phyloP scores from a whole-genome alignment of 768 basidiomycete species.

The Boletus eberwhitei region DNA sequence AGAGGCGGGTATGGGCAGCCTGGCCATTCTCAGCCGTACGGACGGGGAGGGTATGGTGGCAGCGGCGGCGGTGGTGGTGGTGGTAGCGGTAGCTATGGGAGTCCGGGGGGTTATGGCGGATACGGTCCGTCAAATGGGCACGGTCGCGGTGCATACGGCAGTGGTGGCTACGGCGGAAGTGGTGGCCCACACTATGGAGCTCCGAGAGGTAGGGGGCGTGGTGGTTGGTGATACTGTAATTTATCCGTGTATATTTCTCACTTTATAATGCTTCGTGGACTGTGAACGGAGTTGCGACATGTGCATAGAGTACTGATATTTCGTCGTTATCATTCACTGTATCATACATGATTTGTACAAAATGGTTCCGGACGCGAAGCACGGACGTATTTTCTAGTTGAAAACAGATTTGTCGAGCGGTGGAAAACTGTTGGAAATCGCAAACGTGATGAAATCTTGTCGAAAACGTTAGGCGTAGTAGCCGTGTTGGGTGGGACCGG shows the following conservation, averaged over 20 bases:
- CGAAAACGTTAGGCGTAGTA: conserved; percentile 22
- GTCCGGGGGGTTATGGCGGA: conserved; percentile 31
- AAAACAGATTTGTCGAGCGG: not conserved
- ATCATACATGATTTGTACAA: conserved; percentile 17
- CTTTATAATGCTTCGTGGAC: conserved; percentile 6
- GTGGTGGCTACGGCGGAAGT: conserved; percentile 15
- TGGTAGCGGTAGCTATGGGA: not conserved
- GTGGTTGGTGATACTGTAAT: conserved; percentile 39
- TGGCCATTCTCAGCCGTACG: conserved; percentile 19
- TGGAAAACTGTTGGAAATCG: not conserved
- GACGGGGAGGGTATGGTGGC: conserved; percentile 27
- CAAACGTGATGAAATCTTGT: not conserved
- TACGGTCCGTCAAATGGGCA: conserved; percentile 27
- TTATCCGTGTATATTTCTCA: conserved; percentile 21
- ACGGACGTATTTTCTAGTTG: not conserved
- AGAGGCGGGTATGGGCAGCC: conserved; percentile 27
- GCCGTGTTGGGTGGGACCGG: conserved; percentile 25
- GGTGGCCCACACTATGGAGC: conserved; percentile 22
- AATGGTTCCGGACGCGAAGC: not conserved
- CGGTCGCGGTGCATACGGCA: conserved; percentile 41
- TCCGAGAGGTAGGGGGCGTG: conserved; percentile 49
- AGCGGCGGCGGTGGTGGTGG: not conserved
- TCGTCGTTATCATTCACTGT: conserved; percentile 10
- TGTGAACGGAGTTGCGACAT: not conserved
- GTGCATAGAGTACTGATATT: conserved; percentile 5